Percentiles rank a stretch among this genome's conserved stretches.
These are phyloP conservation scores for Lagenaria siceraria DNA, from an alignment of 306 rosid species.

Conservation along the genomic window DNA sequence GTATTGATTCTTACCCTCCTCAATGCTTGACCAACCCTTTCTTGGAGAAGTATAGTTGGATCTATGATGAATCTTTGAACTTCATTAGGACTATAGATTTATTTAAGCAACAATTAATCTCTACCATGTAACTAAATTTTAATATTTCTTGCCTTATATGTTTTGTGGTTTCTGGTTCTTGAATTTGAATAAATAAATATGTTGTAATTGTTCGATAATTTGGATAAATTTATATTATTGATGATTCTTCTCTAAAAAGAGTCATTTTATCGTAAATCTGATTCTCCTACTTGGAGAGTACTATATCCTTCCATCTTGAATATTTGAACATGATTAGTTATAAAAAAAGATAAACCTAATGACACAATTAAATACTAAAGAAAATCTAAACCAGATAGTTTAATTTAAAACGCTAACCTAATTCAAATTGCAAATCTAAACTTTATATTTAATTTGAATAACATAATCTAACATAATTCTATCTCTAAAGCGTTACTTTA, in stretches of 20 bases:
- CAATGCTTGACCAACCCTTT: conserved; percentile 31
- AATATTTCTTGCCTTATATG: background rate
- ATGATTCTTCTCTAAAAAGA: background rate
- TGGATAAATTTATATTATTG: background rate
- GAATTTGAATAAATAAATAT: background rate
- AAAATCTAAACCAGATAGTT: too few relatives aligned
- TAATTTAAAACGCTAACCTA: too few relatives aligned
- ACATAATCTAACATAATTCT: too few relatives aligned
- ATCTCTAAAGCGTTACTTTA: too few relatives aligned
- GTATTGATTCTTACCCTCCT: conserved; percentile 53
- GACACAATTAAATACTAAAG: too few relatives aligned
- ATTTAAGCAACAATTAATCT: too few relatives aligned
- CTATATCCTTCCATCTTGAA: too few relatives aligned
- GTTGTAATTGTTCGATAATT: background rate
- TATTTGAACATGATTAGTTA: too few relatives aligned
- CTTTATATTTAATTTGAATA: too few relatives aligned
- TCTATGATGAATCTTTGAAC: conserved; percentile 48
- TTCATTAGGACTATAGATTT: conserved; percentile 27
- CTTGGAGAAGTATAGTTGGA: conserved; percentile 61
- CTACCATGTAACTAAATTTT: background rate
- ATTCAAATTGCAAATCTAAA: too few relatives aligned
- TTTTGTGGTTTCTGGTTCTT: background rate
- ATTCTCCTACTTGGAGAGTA: background rate
- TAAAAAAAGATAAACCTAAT: too few relatives aligned
- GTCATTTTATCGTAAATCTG: background rate